phyloP scores from a whole-genome alignment of 768 basidiomycete genomes.

The Floccularia luteovirens region DNA sequence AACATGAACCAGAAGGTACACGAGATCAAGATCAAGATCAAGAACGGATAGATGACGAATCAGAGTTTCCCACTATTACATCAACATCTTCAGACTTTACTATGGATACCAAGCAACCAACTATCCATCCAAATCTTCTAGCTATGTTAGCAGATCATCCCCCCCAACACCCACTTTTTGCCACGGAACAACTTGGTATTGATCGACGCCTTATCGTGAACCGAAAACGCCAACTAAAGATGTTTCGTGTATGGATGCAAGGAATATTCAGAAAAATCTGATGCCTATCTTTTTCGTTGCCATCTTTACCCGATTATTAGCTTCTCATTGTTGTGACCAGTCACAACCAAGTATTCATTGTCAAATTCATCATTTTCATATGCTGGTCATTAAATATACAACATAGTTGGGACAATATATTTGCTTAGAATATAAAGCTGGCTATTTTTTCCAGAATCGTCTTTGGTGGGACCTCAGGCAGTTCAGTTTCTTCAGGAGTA shows the following conservation, averaged over 20 bases:
- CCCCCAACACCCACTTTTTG: slow-evolving; percentile 62
- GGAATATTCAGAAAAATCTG: slow-evolving; percentile 62
- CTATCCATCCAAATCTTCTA: slow-evolving; percentile 32
- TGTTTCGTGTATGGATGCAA: slow-evolving; percentile 97
- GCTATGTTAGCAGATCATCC: slow-evolving; percentile 21
- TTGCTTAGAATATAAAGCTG: slow-evolving; percentile 39
- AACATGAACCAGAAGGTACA: no score
- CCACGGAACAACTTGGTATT: slow-evolving; percentile 78
- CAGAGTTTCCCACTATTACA: no score
- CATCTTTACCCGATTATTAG: no score
- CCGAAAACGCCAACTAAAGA: slow-evolving; percentile 88
- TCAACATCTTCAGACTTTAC: slow-evolving; percentile 1
- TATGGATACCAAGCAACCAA: slow-evolving; percentile 2
- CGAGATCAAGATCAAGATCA: no score
- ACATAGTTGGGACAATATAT: neutral
- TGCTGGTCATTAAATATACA: neutral
- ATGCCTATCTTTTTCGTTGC: no score
- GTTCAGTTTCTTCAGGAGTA: slow-evolving; percentile 60
- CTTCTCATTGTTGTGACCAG: neutral
- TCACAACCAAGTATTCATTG: neutral
- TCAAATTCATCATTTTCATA: neutral
- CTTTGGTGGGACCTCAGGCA: slow-evolving; percentile 38
- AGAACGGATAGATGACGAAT: no score
- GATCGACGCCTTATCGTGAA: slow-evolving; percentile 91
- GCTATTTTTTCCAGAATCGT: slow-evolving; percentile 45